A percentile compares a stretch with the other conserved stretches of the same genome.
phyloP scores from a whole-genome alignment of 768 basidiomycete species.

The Sutorius australiensis region DNA sequence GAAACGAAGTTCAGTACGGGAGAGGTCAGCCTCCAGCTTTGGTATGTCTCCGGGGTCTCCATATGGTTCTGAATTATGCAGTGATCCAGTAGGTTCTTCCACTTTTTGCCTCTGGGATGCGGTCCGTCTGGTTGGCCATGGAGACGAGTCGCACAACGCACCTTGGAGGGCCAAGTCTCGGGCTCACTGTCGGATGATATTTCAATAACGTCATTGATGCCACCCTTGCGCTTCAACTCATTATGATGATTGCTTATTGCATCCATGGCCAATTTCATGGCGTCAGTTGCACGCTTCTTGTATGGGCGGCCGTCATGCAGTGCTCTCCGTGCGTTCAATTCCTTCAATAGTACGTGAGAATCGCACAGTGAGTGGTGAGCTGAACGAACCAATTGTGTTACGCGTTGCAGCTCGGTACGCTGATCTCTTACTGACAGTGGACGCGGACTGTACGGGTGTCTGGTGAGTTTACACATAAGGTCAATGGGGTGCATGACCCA shows the following conservation, averaged over 20 bases:
- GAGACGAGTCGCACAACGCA: slow-evolving; percentile 1
- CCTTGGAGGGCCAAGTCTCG: slow-evolving; percentile 21
- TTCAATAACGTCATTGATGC: slow-evolving; percentile 16
- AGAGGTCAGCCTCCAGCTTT: slow-evolving; percentile 4
- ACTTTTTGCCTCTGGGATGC: slow-evolving; percentile 22
- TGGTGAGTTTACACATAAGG: neutral
- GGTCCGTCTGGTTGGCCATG: neutral
- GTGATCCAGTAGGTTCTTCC: neutral
- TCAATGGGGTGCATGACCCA: neutral
- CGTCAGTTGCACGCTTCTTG: slow-evolving; percentile 22
- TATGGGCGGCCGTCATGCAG: slow-evolving; percentile 6
- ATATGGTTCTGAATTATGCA: neutral
- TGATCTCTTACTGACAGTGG: neutral
- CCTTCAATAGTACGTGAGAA: slow-evolving; percentile 21
- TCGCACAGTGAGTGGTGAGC: neutral
- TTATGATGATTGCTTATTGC: slow-evolving; percentile 1
- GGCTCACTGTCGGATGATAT: slow-evolving; percentile 31
- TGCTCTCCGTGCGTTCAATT: slow-evolving; percentile 17
- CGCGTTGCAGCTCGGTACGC: slow-evolving; percentile 23
- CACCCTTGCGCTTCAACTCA: slow-evolving; percentile 25
- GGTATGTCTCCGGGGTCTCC: neutral
- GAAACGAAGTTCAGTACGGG: slow-evolving; percentile 1
- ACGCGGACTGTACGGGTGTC: neutral
- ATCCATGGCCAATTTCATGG: slow-evolving; percentile 15
- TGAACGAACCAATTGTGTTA: slow-evolving; percentile 20